phyloP scores from a whole-genome alignment of 139 green algal species.

The Astrephomene gubernaculifera region DNA sequence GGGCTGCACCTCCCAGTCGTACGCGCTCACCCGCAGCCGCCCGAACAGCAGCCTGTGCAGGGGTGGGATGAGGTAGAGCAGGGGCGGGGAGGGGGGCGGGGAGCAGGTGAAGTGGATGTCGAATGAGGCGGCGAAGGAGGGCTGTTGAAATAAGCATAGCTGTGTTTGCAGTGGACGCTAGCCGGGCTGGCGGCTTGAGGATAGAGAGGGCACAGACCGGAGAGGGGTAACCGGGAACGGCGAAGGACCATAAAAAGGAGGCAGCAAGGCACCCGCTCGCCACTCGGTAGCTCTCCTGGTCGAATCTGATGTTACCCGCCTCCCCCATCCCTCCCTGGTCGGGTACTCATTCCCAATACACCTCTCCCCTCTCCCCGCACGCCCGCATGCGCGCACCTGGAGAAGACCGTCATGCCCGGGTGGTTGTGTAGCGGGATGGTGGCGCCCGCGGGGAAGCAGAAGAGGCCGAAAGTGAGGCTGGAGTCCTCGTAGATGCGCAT shows the following conservation, averaged over 20 bases:
- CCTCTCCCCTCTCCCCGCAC: background rate
- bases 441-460: conserved; percentile 77
- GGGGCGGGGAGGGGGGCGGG: background rate
- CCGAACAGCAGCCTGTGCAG: conserved; percentile 85
- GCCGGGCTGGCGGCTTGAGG: no score
- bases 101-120: no score
- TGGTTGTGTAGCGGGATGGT: conserved; percentile 82
- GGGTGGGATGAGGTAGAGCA: background rate
- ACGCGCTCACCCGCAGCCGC: conserved; percentile 79
- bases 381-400: background rate
- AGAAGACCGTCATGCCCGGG: conserved; percentile 61
- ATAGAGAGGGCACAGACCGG: no score
- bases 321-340: no score
- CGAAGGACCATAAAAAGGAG: no score
- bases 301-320: no score
- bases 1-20: conserved; percentile 70
- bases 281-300: no score
- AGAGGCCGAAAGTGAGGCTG: conserved; percentile 87
- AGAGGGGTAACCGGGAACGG: no score
- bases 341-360: no score
- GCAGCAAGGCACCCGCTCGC: no score
- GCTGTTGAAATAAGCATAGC: no score
- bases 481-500: conserved; percentile 86
- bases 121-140: background rate
- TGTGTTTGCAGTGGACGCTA: no score